A percentile compares a stretch with the other conserved stretches of the same genome.
These are phyloP conservation scores for Xylariaceae sp. DNA, from an alignment of 2,329 filamentous ascomycete species.

Conservation along the genomic window DNA sequence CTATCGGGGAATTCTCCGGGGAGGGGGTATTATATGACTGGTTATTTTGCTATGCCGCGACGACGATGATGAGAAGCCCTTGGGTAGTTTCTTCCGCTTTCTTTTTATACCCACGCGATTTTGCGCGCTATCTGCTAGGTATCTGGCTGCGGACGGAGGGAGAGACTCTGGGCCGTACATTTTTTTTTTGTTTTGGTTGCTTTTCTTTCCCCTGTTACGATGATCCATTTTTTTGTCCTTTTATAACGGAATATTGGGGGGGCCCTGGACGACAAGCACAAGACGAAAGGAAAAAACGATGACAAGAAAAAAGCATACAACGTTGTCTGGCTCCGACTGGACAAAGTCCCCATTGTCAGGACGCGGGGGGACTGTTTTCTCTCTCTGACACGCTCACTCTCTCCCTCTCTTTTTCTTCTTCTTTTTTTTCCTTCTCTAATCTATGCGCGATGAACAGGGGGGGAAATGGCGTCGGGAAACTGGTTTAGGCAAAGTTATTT, in stretches of 20 bases:
- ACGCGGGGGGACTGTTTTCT: constrained; percentile 1
- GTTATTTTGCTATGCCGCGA: constrained; percentile 13
- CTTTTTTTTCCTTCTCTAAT: not conserved
- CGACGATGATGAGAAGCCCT: constrained; percentile 15
- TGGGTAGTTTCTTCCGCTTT: constrained; percentile 7
- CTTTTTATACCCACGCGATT: constrained; percentile 16
- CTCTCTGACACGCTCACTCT: not conserved
- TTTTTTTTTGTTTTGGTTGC: constrained; percentile 18
- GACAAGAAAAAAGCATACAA: constrained; percentile 11
- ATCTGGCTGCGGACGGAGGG: constrained; percentile 9
- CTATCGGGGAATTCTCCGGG: too few species aligned
- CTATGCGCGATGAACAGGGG: not conserved
- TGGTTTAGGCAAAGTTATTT: not conserved
- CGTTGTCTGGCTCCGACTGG: constrained; percentile 5
- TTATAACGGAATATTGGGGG: constrained; percentile 9
- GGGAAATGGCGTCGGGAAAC: not conserved
- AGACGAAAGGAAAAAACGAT: constrained; percentile 6
- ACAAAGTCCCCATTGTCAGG: not conserved
- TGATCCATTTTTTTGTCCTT: constrained; percentile 7
- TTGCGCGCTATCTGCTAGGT: constrained; percentile 12
- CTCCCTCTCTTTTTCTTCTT: not conserved
- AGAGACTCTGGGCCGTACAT: constrained; percentile 6
- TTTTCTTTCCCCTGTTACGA: constrained; percentile 12
- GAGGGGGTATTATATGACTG: not conserved
- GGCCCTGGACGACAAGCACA: constrained; percentile 9